Percentiles rank a stretch among this genome's conserved stretches.
phyloP scores from a whole-genome alignment of 352 stramenopile species.

The Peronospora farinosa region DNA sequence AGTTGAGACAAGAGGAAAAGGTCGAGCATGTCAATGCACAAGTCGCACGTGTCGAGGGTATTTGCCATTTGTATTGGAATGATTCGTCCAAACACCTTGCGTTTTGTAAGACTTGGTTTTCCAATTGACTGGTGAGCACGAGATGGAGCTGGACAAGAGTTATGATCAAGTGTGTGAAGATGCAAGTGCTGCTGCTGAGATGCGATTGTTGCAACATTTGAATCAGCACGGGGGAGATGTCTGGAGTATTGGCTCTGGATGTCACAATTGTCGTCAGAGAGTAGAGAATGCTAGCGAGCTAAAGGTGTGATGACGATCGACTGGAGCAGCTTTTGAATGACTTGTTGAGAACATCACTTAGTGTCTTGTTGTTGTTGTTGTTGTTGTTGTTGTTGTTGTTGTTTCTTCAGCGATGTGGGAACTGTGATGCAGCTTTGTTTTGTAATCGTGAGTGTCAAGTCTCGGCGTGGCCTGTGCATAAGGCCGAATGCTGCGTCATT shows the following conservation, averaged over 20 bases:
- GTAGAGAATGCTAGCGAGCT: conserved; percentile 37
- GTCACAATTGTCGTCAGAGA: conserved; percentile 48
- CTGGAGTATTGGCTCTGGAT: conserved; percentile 57
- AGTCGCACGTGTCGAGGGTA: conserved; percentile 27
- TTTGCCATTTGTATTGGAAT: conserved; percentile 29
- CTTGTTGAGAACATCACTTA: background rate
- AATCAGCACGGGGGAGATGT: conserved; percentile 68
- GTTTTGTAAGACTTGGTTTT: conserved; percentile 7
- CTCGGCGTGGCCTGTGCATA: conserved; percentile 50
- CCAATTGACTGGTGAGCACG: conserved; percentile 7
- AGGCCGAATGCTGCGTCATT: conserved; percentile 55
- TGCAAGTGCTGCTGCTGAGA: conserved; percentile 53
- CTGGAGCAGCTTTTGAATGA: background rate
- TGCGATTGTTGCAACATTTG: conserved; percentile 66
- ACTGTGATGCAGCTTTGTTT: conserved; percentile 57
- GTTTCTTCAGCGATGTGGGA: conserved; percentile 41
- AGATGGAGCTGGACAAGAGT: conserved; percentile 33
- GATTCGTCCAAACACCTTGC: conserved; percentile 24
- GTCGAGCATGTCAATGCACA: conserved; percentile 24
- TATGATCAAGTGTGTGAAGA: conserved; percentile 67
- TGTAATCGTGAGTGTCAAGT: conserved; percentile 58
- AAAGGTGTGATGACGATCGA: conserved; percentile 28
- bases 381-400: background rate
- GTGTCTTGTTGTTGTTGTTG: too few relatives aligned
- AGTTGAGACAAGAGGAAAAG: background rate